Conservation (phyloP, 768 basidiomycete species). For the Cytidiella melzeri region DNA sequence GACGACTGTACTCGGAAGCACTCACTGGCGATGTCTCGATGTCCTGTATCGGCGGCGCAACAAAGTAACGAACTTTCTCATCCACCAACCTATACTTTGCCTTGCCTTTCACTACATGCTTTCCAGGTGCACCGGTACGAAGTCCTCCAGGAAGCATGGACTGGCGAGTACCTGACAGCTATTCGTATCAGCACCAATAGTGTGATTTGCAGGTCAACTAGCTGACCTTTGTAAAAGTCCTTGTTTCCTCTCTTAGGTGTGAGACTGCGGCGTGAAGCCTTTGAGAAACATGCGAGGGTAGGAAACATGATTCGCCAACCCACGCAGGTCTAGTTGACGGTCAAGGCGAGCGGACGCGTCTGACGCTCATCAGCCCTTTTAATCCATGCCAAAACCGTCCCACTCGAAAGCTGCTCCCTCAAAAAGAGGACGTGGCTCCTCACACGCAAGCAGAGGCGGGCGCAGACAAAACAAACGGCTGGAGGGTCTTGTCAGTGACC, state of each 20-base stretch:
- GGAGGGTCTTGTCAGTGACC: slow-evolving; percentile 24
- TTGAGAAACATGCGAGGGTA: slow-evolving; percentile 56
- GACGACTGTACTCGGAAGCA: no score
- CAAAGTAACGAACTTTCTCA: slow-evolving; percentile 76
- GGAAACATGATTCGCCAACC: slow-evolving; percentile 48
- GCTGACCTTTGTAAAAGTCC: slow-evolving; percentile 92
- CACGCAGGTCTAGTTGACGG: background rate
- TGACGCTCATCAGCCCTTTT: background rate
- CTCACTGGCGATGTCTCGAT: slow-evolving; percentile 54
- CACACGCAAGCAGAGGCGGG: slow-evolving; percentile 29
- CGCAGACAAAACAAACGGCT: slow-evolving; percentile 28
- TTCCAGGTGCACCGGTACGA: slow-evolving; percentile 85
- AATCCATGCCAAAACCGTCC: slow-evolving; percentile 8
- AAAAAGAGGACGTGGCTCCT: slow-evolving; percentile 11
- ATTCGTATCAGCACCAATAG: no score
- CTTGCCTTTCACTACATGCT: slow-evolving; percentile 71
- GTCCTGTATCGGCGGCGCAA: slow-evolving; percentile 68
- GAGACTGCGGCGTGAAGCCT: slow-evolving; percentile 78
- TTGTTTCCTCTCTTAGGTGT: slow-evolving; percentile 90
- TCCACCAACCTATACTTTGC: slow-evolving; percentile 80
- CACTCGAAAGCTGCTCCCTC: slow-evolving; percentile 5
- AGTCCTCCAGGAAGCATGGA: slow-evolving; percentile 77
- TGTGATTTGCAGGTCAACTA: background rate
- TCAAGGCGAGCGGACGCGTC: background rate
- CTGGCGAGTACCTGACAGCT: slow-evolving; percentile 76